Evolutionary conservation across 345 rosid species (phyloP).

Genomic region (Eutrema heterophyllum): DNA sequence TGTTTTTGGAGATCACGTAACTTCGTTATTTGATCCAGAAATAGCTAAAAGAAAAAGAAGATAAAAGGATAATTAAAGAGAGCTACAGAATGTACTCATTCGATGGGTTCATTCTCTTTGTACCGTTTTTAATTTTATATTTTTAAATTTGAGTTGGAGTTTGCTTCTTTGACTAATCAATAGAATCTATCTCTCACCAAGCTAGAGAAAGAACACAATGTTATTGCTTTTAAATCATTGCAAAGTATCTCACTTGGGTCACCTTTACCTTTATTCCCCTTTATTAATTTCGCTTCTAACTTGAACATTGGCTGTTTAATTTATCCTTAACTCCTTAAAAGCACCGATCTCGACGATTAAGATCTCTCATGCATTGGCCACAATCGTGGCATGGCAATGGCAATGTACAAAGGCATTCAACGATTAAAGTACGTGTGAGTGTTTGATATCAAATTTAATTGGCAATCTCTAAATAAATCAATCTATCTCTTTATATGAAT

Average conservation of each 20-base stretch:
- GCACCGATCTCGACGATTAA: constrained; percentile 1
- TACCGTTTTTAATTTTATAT: background rate
- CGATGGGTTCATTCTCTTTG: constrained; percentile 29
- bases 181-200: constrained; percentile 22
- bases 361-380: constrained; percentile 22
- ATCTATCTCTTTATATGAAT: background rate
- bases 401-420: background rate
- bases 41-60: background rate
- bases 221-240: constrained; percentile 61
- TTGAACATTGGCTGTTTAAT: constrained; percentile 1
- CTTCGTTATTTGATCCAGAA: constrained; percentile 4
- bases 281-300: constrained; percentile 8
- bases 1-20: constrained; percentile 3
- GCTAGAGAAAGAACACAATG: constrained; percentile 32
- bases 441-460: background rate
- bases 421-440: background rate
- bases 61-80: background rate
- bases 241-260: constrained; percentile 41
- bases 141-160: constrained; percentile 10
- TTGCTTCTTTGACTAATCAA: constrained; percentile 27
- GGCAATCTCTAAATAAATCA: background rate
- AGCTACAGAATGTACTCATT: constrained; percentile 18
- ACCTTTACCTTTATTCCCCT: constrained; percentile 34
- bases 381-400: background rate
- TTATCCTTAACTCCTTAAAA: constrained; percentile 17